phyloP scores from a whole-genome alignment of 2,329 filamentous ascomycete species.

The Sporothrix luriei region DNA sequence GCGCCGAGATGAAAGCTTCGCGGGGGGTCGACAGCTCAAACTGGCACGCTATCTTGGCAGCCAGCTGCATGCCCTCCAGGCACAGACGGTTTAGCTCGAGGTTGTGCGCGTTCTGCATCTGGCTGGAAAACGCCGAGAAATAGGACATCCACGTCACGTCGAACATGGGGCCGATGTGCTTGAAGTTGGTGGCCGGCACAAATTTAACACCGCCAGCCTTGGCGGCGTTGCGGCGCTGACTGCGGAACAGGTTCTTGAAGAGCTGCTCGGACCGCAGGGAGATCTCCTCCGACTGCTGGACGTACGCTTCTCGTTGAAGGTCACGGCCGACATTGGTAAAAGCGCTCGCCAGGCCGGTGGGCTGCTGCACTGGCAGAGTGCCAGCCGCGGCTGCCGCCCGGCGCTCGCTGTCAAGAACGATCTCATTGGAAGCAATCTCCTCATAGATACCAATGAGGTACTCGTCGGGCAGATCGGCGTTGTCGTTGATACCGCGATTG shows the following conservation, averaged over 20 bases:
- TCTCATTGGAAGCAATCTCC: constrained; percentile 88
- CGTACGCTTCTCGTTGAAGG: constrained; percentile 86
- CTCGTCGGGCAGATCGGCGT: constrained; percentile 86
- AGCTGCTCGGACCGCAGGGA: constrained; percentile 72
- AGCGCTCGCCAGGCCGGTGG: constrained; percentile 75
- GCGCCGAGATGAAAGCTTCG: constrained; percentile 89
- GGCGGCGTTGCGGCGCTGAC: constrained; percentile 78
- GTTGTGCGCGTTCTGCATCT: constrained; percentile 91
- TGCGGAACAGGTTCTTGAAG: constrained; percentile 89
- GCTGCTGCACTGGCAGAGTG: constrained; percentile 51
- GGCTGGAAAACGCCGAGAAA: constrained; percentile 88
- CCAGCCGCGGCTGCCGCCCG: constrained; percentile 84
- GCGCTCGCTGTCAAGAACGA: constrained; percentile 89
- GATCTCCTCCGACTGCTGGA: constrained; percentile 95
- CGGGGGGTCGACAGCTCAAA: constrained; percentile 93
- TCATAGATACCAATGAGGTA: constrained; percentile 89
- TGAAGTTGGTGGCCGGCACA: constrained; percentile 89
- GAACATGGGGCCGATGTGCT: constrained; percentile 97
- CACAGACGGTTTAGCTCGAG: constrained; percentile 89
- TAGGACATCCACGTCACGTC: constrained; percentile 99
- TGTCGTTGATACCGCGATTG: constrained; percentile 97
- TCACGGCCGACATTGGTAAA: constrained; percentile 91
- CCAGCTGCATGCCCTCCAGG: constrained; percentile 92
- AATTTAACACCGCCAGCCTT: constrained; percentile 71
- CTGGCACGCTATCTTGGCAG: constrained; percentile 87